Evolutionary conservation across 345 rosid genomes (phyloP), one percentile per base, ranked within the genome.

Genomic region (Pelargonium nanum): DNA sequence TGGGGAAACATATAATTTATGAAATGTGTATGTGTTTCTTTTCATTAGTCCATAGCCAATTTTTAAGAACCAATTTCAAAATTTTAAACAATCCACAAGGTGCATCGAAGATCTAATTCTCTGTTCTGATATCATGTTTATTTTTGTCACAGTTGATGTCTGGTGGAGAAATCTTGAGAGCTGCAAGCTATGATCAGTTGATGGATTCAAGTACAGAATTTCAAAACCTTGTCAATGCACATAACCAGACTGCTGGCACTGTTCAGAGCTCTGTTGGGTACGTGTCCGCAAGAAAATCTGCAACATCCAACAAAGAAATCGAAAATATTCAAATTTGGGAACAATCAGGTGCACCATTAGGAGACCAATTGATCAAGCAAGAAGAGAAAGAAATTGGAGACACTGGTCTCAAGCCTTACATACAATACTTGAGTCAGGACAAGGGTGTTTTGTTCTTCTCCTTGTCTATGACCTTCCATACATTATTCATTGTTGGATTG

Each of bases 301-400:
- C 4, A 25, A 6, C 26, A 58, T 62, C 51, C 25, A 59, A 57
- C 62, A 78, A 56, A 22, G 82, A 73, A 54, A 78, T 69, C 55
- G 58, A 70, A 72, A 72, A 55, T 24, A 40, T 60, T 10, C 7
- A 40, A 9, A 17, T 62, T 24, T 67, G 73, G 59, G 23, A 57
- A 30, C n/a, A 54, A 2, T 40, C 17, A 0, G 25, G 9, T 40
- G 60, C 59, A 40, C 45, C 75, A n/a, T 16, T 6, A 0, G 68
- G 61, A 19, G 80, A 77, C 22, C 91, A 85, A 19, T 44, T 85
- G 68, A 78, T 82, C 16, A 71, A 75, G 65, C 58, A 71, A 63
- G 87, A 82, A 66, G 87, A 78, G 68, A 72, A 72, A 40, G 87
- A 81, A 70, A 57, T 32, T 21, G 83, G 90, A 55, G 74, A 72